Base-by-base conservation (phyloP, 2,329 filamentous ascomycete genomes). In the Mycosphaerella sp. region DNA sequence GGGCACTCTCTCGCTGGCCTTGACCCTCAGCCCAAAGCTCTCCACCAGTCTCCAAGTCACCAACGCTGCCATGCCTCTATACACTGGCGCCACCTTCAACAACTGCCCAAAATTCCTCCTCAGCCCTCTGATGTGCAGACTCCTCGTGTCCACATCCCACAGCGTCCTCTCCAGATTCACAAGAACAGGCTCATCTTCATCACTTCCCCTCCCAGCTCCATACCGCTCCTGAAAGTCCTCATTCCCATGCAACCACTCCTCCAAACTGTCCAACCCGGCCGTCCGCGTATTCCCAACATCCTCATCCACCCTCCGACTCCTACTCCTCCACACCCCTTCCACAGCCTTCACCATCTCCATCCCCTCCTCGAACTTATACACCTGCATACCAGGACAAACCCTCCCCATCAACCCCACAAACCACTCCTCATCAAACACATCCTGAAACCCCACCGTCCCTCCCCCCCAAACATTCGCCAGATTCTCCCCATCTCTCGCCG, bases 11-110 rank as follows among this genome's bases (percentile, higher is more conserved):
- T 57, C 49, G 6, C 56, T 54, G 9, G 68, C 58, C 40, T 68
- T 57, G 42, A 68, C 55, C 10, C 59, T 44, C 10, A 66, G 47
- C 5, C 51, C 52, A 48, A 61, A 61, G n/a, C 50, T 60, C 21
- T 58, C 50, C 14, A 63, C 59, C 27, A 73, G 10, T 1, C 34
- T 53, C 56, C 67, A 66, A 8, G 70, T 63, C 4, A 62, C 62
- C 6, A 62, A 56, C 0, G 68, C 70, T 1, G 69, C 68, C n/a
- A 72, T 52, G 3, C 56, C 51, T 17, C 66, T 44, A 42, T 64
- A 49, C 41, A 44, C 21, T 16, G 62, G 52, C 6, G 53, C 54
- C 40, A 61, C 53, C 14, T 65, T 57, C 30, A 68, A 50, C 17
- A 68, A 37, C 41, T 62, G 56, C 21, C 62, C 62, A 41, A 67